These are phyloP conservation scores for Corynespora cassiicola DNA, from an alignment of 2,329 filamentous ascomycete species.

Conservation along the genomic window DNA sequence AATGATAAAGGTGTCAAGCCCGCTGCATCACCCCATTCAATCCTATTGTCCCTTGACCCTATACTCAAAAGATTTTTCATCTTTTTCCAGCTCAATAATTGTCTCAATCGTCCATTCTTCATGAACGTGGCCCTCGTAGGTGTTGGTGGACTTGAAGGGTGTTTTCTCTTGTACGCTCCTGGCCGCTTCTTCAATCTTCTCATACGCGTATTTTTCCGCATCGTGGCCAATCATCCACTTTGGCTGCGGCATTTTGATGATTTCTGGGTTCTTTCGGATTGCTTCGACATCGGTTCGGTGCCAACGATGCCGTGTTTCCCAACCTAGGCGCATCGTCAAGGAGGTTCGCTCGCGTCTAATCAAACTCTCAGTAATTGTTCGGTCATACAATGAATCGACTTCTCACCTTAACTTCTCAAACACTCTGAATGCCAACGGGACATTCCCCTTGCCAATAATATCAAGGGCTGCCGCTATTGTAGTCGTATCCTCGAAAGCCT, in stretches of 20 bases:
- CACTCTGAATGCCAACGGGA: not conserved
- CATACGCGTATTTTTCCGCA: conserved; percentile 8
- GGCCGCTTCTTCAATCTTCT: conserved; percentile 5
- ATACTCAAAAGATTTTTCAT: too few species aligned
- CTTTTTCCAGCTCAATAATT: too few species aligned
- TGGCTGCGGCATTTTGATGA: conserved; percentile 10
- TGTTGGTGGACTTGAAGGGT: conserved; percentile 5
- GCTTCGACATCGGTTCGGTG: conserved; percentile 12
- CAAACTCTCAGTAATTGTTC: not conserved
- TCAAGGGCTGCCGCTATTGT: too few species aligned
- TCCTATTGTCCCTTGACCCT: too few species aligned
- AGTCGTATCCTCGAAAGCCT: too few species aligned
- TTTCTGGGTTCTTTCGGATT: conserved; percentile 5
- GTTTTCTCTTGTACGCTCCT: conserved; percentile 1
- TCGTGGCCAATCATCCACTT: conserved; percentile 11
- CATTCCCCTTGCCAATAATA: not conserved
- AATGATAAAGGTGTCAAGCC: too few species aligned
- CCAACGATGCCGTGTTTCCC: conserved; percentile 12
- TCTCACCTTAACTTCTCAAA: conserved; percentile 4
- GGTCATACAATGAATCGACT: not conserved
- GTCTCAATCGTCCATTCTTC: conserved; percentile 10
- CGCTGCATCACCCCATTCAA: too few species aligned
- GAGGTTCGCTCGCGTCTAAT: conserved; percentile 8
- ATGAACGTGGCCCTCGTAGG: conserved; percentile 4
- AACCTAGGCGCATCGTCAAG: conserved; percentile 13